Evolutionary conservation across 345 rosid genomes (phyloP).

Genomic region (Eucalyptus cladocalyx): DNA sequence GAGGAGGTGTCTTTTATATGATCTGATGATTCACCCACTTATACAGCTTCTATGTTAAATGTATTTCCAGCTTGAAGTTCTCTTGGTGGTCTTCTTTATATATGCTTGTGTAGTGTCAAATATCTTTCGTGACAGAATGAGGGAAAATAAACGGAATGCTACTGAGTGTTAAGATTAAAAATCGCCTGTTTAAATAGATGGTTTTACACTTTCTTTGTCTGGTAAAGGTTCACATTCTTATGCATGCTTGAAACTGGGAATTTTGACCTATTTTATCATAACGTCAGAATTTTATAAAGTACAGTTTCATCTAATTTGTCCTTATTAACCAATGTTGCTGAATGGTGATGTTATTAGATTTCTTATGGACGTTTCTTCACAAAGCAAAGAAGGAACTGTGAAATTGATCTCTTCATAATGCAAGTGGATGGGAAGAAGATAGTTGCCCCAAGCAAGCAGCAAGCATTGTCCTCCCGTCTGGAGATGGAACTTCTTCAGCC

Average conservation of each 20-base stretch:
- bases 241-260: background rate
- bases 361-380: constrained; percentile 78
- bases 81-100: background rate
- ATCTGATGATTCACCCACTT: background rate
- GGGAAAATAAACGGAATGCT: background rate
- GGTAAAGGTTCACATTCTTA: background rate
- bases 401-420: constrained; percentile 80
- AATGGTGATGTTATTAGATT: constrained; percentile 27
- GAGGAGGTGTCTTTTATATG: background rate
- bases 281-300: background rate
- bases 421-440: constrained; percentile 86
- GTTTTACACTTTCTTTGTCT: background rate
- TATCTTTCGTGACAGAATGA: background rate
- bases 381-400: constrained; percentile 50
- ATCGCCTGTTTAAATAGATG: background rate
- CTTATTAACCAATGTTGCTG: background rate
- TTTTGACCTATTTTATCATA: background rate
- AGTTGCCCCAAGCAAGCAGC: constrained; percentile 74
- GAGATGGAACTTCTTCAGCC: constrained; percentile 65
- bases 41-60: background rate
- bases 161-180: background rate
- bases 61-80: background rate
- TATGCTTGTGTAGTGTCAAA: background rate
- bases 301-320: background rate
- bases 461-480: constrained; percentile 47